Percentiles rank a stretch among this genome's conserved stretches.
Evolutionary conservation across 345 rosid genomes (phyloP).

Genomic region (Microcos paniculata): DNA sequence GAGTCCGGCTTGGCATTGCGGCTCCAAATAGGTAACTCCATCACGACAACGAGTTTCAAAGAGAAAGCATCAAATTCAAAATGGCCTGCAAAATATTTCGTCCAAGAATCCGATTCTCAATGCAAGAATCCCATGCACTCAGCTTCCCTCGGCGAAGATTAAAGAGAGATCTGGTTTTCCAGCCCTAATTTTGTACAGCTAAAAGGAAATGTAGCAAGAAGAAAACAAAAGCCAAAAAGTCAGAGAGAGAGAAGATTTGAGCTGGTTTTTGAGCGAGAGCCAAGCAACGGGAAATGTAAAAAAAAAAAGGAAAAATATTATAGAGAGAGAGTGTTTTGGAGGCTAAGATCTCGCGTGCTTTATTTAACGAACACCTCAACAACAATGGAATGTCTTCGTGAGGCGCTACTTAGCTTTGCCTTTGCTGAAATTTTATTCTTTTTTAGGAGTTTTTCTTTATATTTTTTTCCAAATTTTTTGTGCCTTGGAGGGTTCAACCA

Average conservation of each 20-base stretch:
- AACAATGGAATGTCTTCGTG: conserved; percentile 1
- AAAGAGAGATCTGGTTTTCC: conserved; percentile 4
- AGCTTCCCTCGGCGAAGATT: conserved; percentile 2
- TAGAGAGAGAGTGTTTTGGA: neutral
- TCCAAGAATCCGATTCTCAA: neutral
- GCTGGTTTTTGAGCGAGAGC: neutral
- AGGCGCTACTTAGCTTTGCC: neutral
- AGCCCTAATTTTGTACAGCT: conserved; percentile 7
- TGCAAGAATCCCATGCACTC: neutral
- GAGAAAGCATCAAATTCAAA: conserved; percentile 23
- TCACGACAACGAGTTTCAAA: conserved; percentile 22
- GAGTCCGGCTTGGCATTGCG: conserved; percentile 36
- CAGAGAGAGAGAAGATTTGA: neutral
- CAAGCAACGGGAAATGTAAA: neutral
- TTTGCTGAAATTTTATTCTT: neutral
- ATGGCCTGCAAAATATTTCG: neutral
- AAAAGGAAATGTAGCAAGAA: neutral
- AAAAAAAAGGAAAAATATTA: neutral
- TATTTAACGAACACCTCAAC: neutral
- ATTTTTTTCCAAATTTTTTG: neutral
- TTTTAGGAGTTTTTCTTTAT: neutral
- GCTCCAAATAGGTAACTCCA: conserved; percentile 54
- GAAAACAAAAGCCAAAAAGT: neutral
- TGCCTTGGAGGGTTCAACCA: neutral
- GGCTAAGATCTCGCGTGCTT: conserved; percentile 6